Evolutionary conservation across 352 stramenopile genomes (phyloP).

Genomic region (Globisporangium alternatum): DNA sequence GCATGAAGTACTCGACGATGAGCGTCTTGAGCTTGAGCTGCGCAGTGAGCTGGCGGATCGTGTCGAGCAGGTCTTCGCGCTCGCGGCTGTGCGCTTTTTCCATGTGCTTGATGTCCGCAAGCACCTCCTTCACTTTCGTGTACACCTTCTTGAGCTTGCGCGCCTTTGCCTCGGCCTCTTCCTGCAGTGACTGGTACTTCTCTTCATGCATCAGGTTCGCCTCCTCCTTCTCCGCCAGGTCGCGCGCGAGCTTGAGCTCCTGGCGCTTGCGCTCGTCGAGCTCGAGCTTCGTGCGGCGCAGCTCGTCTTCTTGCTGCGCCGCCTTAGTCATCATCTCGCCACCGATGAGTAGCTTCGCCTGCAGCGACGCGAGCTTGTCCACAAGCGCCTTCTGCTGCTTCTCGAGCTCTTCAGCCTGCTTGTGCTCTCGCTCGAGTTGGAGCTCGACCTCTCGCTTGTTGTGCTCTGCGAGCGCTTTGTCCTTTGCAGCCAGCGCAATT

Average conservation of each 20-base stretch:
- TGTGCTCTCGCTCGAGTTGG: slow-evolving; percentile 85
- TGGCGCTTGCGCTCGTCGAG: slow-evolving; percentile 89
- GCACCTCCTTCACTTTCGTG: slow-evolving; percentile 85
- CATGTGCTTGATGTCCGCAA: slow-evolving; percentile 93
- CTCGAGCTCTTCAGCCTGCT: slow-evolving; percentile 67
- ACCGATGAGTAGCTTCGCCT: slow-evolving; percentile 90
- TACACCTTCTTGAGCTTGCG: slow-evolving; percentile 97
- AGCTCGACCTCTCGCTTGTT: slow-evolving; percentile 85
- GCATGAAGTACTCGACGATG: slow-evolving; percentile 91
- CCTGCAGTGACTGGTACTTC: slow-evolving; percentile 85
- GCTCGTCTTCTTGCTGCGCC: slow-evolving; percentile 92
- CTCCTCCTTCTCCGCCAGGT: slow-evolving; percentile 93
- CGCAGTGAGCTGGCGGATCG: slow-evolving; percentile 93
- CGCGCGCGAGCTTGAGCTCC: slow-evolving; percentile 83
- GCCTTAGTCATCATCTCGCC: slow-evolving; percentile 95
- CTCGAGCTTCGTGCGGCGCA: slow-evolving; percentile 92
- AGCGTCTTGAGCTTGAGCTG: slow-evolving; percentile 96
- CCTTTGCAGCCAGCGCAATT: slow-evolving; percentile 64
- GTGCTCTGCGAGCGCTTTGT: slow-evolving; percentile 81
- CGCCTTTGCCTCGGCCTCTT: slow-evolving; percentile 94
- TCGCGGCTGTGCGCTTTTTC: slow-evolving; percentile 91
- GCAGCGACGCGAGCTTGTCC: slow-evolving; percentile 88
- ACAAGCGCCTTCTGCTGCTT: slow-evolving; percentile 74
- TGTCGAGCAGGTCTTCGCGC: slow-evolving; percentile 93
- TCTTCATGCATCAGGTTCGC: slow-evolving; percentile 92